These are phyloP conservation scores for Ceraceosorus bombacis DNA, from an alignment of 1,284 basidiomycete genomes.

Conservation along the genomic window DNA sequence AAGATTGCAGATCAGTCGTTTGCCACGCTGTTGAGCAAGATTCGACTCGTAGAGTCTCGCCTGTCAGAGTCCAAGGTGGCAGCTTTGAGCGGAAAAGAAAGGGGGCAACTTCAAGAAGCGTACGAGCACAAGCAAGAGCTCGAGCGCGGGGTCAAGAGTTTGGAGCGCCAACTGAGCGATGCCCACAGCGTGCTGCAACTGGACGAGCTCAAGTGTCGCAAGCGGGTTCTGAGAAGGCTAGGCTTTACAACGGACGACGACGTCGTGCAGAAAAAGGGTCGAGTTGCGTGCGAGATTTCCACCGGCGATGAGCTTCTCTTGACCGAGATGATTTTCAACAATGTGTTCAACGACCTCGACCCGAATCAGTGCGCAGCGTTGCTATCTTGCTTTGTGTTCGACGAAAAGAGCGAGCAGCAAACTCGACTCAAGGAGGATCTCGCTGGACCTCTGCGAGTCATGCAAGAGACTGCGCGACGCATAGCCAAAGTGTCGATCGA, in stretches of 20 bases:
- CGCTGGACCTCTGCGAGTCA: constrained; percentile 77
- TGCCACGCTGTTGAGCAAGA: constrained; percentile 58
- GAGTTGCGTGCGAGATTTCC: constrained; percentile 97
- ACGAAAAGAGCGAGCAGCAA: constrained; percentile 85
- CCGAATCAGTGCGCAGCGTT: constrained; percentile 90
- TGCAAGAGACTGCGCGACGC: constrained; percentile 88
- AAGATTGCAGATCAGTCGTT: constrained; percentile 91
- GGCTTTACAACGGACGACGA: constrained; percentile 83
- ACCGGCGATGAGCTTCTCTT: constrained; percentile 92
- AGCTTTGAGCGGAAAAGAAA: constrained; percentile 64
- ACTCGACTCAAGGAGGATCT: constrained; percentile 85
- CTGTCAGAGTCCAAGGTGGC: constrained; percentile 23
- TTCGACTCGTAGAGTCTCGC: constrained; percentile 31
- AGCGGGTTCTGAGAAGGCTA: constrained; percentile 82
- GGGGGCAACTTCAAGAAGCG: constrained; percentile 60
- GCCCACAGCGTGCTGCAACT: constrained; percentile 90
- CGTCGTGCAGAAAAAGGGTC: constrained; percentile 94
- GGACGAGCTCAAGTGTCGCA: constrained; percentile 91
- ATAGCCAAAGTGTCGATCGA: constrained; percentile 95
- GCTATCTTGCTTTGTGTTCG: constrained; percentile 91
- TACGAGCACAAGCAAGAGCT: constrained; percentile 71
- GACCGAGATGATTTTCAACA: constrained; percentile 96
- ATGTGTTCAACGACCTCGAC: constrained; percentile 78
- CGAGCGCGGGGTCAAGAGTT: constrained; percentile 62
- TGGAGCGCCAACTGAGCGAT: constrained; percentile 76